A percentile compares a stretch with the other conserved stretches of the same genome.
Conservation (phyloP, 805 yeast species). For the Peterozyma xylosa region DNA sequence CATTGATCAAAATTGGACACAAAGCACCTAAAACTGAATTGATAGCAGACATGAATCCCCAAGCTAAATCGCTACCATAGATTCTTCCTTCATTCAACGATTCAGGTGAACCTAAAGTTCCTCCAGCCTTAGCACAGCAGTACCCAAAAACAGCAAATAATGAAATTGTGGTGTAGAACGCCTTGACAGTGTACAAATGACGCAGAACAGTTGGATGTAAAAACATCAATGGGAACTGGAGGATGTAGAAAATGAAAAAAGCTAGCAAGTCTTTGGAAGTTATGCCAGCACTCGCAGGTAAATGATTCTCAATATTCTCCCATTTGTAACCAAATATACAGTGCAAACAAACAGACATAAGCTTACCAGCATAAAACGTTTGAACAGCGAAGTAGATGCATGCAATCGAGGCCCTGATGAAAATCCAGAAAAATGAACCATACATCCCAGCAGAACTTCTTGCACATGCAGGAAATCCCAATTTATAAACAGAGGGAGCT, state of each 20-base stretch:
- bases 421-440: no score
- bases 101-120: conserved; percentile 5
- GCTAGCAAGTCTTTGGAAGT: no score
- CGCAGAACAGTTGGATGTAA: conserved; percentile 9
- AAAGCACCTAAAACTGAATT: conserved; percentile 11
- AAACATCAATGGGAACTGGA: conserved; percentile 10
- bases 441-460: no score
- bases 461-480: no score
- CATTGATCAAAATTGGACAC: conserved; percentile 12
- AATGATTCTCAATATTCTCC: no score
- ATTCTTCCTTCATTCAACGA: neutral
- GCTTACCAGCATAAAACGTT: no score
- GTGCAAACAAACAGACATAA: no score
- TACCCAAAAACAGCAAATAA: conserved; percentile 9
- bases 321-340: no score
- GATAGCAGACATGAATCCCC: conserved; percentile 8
- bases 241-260: conserved; percentile 10
- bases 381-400: no score
- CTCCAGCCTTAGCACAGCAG: conserved; percentile 7
- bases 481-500: no score
- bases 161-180: conserved; percentile 3
- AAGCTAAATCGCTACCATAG: conserved; percentile 8
- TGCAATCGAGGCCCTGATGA: no score
- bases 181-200: conserved; percentile 11
- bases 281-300: no score